Percentiles rank a stretch among this genome's conserved stretches.
Conservation (phyloP, 257 asterid species). For the Solanum boliviense region DNA sequence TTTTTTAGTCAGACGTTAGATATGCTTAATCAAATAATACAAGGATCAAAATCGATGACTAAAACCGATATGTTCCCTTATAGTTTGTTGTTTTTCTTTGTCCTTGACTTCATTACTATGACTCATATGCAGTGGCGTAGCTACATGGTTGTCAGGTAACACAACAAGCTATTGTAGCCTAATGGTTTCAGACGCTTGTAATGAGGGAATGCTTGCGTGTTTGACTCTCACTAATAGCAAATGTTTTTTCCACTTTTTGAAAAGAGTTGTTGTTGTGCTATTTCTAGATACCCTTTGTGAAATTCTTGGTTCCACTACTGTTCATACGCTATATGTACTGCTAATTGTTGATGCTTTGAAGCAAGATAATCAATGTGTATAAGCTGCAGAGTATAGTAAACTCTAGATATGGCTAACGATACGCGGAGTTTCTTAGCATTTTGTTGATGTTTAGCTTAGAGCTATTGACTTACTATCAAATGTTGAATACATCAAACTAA, state of each 20-base stretch:
- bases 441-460: not conserved
- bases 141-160: not conserved
- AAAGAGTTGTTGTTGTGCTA: not conserved
- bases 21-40: not conserved
- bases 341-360: not conserved
- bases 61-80: not conserved
- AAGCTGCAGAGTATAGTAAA: not conserved
- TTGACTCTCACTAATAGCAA: not conserved
- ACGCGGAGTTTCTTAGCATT: not conserved
- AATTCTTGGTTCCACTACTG: not conserved
- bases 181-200: not conserved
- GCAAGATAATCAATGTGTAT: not conserved
- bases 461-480: not conserved
- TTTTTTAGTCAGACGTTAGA: not conserved
- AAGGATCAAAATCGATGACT: not conserved
- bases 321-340: not conserved
- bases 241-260: not conserved
- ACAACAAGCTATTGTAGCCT: not conserved
- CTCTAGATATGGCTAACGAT: not conserved
- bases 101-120: not conserved
- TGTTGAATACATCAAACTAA: conserved; percentile 2
- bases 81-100: not conserved
- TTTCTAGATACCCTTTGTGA: not conserved
- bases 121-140: not conserved
- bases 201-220: not conserved